These are phyloP conservation scores for Carnegiea gigantea DNA, from an alignment of 179 eudicot species.

Conservation along the genomic window DNA sequence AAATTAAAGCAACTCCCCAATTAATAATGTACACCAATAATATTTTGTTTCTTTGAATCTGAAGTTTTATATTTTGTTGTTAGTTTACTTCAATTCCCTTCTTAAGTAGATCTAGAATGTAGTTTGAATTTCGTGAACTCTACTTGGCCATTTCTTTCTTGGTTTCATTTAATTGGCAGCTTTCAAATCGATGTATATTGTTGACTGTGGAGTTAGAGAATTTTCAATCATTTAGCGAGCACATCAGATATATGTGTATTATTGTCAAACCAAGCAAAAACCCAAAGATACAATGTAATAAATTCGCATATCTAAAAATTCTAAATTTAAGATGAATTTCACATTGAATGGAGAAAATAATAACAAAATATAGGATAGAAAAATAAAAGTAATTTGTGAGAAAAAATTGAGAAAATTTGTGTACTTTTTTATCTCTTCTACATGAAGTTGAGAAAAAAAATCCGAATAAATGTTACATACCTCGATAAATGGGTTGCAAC, in stretches of 20 bases:
- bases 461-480: no score
- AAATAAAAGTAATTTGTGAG: no score
- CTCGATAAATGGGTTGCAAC: no score
- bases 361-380: no score
- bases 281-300: not conserved
- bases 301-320: no score
- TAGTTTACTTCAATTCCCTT: not conserved
- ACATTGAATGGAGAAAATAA: not conserved
- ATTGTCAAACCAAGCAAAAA: conserved; percentile 5
- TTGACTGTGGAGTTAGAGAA: not conserved
- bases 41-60: not conserved
- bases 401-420: no score
- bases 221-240: not conserved
- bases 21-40: not conserved
- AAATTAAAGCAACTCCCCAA: not conserved
- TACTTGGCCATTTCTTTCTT: not conserved
- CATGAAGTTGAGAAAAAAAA: no score
- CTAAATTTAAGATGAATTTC: no score
- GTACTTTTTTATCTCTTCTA: no score
- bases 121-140: not conserved
- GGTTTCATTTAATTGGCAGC: not conserved
- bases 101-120: not conserved
- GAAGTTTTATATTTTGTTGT: not conserved
- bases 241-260: not conserved
- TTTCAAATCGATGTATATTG: not conserved